Conservation (phyloP, 2,329 filamentous ascomycete genomes). For the Zalaria sp. region DNA sequence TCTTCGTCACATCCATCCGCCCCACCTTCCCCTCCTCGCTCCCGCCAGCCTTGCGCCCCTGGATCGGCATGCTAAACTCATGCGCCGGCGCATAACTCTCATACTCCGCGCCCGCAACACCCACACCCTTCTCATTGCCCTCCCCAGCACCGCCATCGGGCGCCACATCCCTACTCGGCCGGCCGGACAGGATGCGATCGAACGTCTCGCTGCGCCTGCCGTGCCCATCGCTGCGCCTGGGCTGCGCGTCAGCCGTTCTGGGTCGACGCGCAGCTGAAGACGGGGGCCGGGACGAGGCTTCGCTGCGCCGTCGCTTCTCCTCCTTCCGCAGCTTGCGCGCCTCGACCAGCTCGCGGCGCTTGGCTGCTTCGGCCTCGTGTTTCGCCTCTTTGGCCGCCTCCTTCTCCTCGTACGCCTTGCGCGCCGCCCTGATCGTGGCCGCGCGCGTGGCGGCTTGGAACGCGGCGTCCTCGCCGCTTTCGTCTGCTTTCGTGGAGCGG, state of each 20-base stretch:
- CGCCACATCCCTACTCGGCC: no score
- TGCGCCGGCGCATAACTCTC: constrained; percentile 21
- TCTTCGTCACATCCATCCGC: constrained; percentile 17
- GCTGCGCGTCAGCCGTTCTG: no score
- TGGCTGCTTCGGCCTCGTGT: constrained; percentile 37
- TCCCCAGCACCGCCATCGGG: no score
- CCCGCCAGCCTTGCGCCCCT: constrained; percentile 13
- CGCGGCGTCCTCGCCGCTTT: constrained; percentile 30
- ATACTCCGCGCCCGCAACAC: constrained; percentile 22
- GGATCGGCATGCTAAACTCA: constrained; percentile 16
- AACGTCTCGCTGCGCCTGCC: no score
- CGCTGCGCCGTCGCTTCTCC: constrained; percentile 25
- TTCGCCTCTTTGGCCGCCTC: constrained; percentile 43
- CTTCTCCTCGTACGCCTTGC: constrained; percentile 44
- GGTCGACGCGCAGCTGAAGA: no score
- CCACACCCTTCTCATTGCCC: background rate
- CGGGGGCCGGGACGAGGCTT: constrained; percentile 9
- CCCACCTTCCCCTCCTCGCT: constrained; percentile 13
- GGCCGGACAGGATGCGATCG: no score
- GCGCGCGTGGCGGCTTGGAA: constrained; percentile 32
- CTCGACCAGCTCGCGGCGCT: constrained; percentile 28
- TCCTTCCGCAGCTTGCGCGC: constrained; percentile 30
- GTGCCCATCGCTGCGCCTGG: no score
- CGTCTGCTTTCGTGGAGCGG: constrained; percentile 23
- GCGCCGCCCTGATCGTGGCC: constrained; percentile 40